These are phyloP conservation scores for Cystoisospora suis DNA, from an alignment of 169 alveolate genomes.

Conservation along the genomic window DNA sequence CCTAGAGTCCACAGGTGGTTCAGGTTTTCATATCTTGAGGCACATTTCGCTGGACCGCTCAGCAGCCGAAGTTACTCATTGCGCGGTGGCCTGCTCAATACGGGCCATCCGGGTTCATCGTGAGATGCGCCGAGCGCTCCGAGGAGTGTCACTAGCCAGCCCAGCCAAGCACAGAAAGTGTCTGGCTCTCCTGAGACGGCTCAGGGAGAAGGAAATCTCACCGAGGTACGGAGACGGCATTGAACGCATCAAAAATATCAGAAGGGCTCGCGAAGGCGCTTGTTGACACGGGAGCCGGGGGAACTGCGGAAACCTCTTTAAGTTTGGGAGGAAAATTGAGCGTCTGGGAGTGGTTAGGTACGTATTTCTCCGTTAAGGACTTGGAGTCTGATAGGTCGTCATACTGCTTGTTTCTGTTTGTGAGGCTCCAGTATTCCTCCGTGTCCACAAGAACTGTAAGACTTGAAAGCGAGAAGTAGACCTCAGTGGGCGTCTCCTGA, in stretches of 20 bases:
- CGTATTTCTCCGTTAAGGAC: not conserved
- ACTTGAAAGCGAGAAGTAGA: not conserved
- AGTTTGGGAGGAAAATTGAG: not conserved
- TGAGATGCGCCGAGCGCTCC: too few relatives aligned
- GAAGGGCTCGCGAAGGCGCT: not conserved
- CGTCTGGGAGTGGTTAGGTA: constrained; percentile 19
- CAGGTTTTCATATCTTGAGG: too few relatives aligned
- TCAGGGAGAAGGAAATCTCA: not conserved
- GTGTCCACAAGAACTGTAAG: constrained; percentile 14
- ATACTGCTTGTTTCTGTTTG: not conserved
- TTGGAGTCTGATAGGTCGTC: not conserved
- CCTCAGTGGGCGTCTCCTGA: constrained; percentile 16
- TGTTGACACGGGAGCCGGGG: constrained; percentile 4
- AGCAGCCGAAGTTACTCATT: too few relatives aligned
- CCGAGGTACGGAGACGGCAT: not conserved
- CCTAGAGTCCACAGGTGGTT: too few relatives aligned
- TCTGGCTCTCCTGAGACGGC: too few relatives aligned
- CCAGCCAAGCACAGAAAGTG: too few relatives aligned
- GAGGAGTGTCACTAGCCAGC: too few relatives aligned
- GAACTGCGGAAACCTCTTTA: constrained; percentile 21
- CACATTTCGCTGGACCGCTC: too few relatives aligned
- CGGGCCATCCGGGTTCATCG: too few relatives aligned
- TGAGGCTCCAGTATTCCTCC: constrained; percentile 17
- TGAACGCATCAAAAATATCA: constrained; percentile 24
- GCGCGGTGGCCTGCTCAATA: too few relatives aligned